Base-by-base conservation (phyloP, 2,329 filamentous ascomycete genomes). In the Pseudopyrenochaeta lycopersici region DNA sequence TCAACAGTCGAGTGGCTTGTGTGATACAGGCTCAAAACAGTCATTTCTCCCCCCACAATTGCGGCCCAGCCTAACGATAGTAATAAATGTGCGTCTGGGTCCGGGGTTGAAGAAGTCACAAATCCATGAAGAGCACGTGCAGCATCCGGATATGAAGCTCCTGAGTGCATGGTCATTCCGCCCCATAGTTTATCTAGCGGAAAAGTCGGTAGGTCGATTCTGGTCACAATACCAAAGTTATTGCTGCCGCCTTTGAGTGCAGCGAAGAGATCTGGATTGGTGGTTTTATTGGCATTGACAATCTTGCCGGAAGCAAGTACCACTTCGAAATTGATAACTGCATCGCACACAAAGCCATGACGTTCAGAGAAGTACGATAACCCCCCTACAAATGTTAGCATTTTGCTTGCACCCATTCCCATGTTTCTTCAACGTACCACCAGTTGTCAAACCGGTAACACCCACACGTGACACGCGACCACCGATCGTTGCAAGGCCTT, bases 281-380 rank as follows among this genome's bases (percentile, higher is more conserved):
- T 39, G 3, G 17, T 48, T n/a, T 44, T 49, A 50, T 60, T 65
- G 4, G 52, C 55, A 36, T 62, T 49, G 2, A 61, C 44, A 12
- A 67, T 58, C n/a, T 27, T 12, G 3, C 76, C 77, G 43, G 66
- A 54, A 32, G 76, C 73, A 27, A 79, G 72, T 4, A 78, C 76
- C 5, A 77, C 61, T 38, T 75, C 60, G 21, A 66, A 67, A 27
- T 65, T 68, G 31, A 56, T 47, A 9, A 70, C 57, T 15, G 56
- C 56, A 36, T 64, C 57, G 35, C 56, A 60, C 4, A 51, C 47
- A 7, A 59, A 23, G 1, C 59, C 62, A 12, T 30, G 27, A 12
- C 40, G 40, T 30, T 21, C 40, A 11, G 40, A 42, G 15, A 42
- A 42, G 23, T 42, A 42, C 4, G 40, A 42, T 30, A 42, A 15